These are phyloP conservation scores for Rhytidiadelphus loreus DNA, from an alignment of 225 moss, liverwort and hornwort genomes.

Conservation along the genomic window DNA sequence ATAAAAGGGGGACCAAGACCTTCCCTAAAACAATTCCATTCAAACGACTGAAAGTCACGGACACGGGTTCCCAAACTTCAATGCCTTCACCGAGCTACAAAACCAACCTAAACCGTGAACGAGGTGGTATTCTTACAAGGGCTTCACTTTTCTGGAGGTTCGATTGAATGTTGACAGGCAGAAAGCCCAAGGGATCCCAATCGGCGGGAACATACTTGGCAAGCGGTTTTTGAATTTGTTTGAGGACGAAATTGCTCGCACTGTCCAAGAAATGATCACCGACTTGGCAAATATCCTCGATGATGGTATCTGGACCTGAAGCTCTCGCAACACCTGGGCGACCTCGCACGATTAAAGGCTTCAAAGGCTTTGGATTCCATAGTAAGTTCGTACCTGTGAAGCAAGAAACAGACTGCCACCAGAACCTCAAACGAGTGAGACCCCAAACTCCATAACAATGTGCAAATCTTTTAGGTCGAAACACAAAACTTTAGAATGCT, in stretches of 20 bases:
- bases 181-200: constrained; percentile 45
- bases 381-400: constrained; percentile 1
- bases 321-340: constrained; percentile 3
- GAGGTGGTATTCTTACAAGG: constrained; percentile 27
- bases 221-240: constrained; percentile 20
- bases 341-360: not conserved
- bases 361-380: not conserved
- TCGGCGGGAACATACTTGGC: constrained; percentile 42
- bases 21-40: not conserved
- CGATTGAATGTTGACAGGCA: constrained; percentile 47
- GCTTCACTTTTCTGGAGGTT: constrained; percentile 47
- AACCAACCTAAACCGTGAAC: not conserved
- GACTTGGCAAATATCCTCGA: constrained; percentile 23
- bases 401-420: constrained; percentile 15
- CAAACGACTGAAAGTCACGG: not conserved
- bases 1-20: not conserved
- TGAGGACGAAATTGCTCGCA: constrained; percentile 33
- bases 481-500: not conserved
- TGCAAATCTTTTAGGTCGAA: not conserved
- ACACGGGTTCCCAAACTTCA: not conserved
- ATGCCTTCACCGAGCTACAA: not conserved
- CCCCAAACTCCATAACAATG: not conserved
- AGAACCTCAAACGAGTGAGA: not conserved
- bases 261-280: constrained; percentile 33
- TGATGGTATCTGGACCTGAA: not conserved